Evolutionary conservation across 768 basidiomycete genomes (phyloP), one percentile per base, ranked within the genome.

Genomic region (Kondoa subrosea): DNA sequence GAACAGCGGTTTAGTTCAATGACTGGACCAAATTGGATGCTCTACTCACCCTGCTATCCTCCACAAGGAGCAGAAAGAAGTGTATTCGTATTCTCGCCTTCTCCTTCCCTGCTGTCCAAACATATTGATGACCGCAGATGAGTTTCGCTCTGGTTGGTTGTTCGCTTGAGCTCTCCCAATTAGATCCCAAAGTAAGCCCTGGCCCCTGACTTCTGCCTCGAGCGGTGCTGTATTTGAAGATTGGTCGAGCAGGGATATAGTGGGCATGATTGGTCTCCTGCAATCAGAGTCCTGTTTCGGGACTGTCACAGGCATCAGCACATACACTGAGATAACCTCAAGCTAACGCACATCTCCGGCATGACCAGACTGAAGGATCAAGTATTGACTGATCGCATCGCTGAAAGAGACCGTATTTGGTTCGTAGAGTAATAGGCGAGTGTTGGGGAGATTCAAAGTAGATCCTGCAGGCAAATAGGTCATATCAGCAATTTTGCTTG

Each of bases 31-130:
- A 32, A 63, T 21, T 8, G 17, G 30, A 63, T 27, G 15, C 15
- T 17, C 3, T 17, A 63, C 61, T 27, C 61, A 63, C 61, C 61
- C 61, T 27, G 61, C 61, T 33, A 63, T 31, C n/a, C 61, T 27
- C 61, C 61, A 63, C 29, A 15, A 8, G n/a, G 61, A 63, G 30
- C 61, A 63, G 61, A 63, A 63, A 3, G 27, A 16, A 32, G 27
- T 29, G 61, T 63, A 63, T 27, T 33, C 29, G 30, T 63, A 63
- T 16, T 63, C 15, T 17, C 58, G 4, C 4, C 58, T 4, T 25
- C 21, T 25, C 25, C 30, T 4, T 8, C 30, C 14, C 14, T 25
- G 30, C 25, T 25, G 58, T 4, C 25, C 21, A 27, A 31, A 27
- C 12, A 63, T 27, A 3, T 32, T 17, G 2, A 31, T 50, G 40